A percentile compares a stretch with the other conserved stretches of the same genome.
These are phyloP conservation scores for Amaranthus hypochondriacus DNA, from an alignment of 148 eudicot species.

Conservation along the genomic window DNA sequence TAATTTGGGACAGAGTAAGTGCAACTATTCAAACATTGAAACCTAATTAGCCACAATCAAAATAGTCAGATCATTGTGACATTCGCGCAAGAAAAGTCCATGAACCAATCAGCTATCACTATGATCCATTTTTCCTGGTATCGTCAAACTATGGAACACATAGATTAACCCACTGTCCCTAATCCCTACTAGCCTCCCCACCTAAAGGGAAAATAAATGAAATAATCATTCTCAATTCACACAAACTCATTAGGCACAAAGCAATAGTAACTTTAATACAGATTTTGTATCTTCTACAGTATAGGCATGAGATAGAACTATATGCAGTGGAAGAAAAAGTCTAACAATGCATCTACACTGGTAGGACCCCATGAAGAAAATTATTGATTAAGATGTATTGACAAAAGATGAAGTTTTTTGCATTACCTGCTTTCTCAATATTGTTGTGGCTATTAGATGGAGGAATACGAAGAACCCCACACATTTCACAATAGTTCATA, in stretches of 20 bases:
- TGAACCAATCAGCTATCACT: not conserved
- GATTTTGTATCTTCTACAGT: not conserved
- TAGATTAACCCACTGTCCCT: not conserved
- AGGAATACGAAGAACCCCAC: conserved; percentile 77
- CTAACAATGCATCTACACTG: not conserved
- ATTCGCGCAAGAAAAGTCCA: not conserved
- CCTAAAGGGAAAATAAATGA: not conserved
- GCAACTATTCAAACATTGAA: too few relatives aligned
- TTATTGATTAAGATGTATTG: not conserved
- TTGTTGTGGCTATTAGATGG: conserved; percentile 37
- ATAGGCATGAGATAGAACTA: not conserved
- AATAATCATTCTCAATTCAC: not conserved
- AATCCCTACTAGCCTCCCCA: not conserved
- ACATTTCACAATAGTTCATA: conserved; percentile 81
- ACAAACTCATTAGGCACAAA: not conserved
- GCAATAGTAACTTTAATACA: not conserved
- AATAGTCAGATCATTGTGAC: not conserved
- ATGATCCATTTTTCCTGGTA: not conserved
- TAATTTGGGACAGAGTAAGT: too few relatives aligned
- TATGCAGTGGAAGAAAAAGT: not conserved
- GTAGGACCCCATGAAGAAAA: not conserved
- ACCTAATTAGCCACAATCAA: not conserved
- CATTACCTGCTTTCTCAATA: conserved; percentile 45
- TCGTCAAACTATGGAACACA: not conserved
- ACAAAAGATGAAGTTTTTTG: not conserved